These are phyloP conservation scores for Xanthoparmelia taractica DNA, from an alignment of 495 filamentous ascomycete species.

Conservation along the genomic window DNA sequence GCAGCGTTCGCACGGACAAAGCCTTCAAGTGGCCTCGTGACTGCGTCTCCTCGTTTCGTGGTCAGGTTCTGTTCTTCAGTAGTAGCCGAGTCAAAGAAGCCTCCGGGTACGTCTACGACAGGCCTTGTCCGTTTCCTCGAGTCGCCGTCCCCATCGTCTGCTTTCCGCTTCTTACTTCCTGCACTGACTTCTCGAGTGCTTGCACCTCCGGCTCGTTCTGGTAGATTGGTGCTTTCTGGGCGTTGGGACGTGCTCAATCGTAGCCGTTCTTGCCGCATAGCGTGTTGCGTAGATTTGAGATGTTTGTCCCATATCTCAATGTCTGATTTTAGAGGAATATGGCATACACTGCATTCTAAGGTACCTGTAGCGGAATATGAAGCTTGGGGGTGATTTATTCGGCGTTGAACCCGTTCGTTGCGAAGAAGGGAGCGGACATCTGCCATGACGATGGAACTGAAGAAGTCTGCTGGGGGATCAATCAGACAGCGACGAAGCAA, in stretches of 20 bases:
- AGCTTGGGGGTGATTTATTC: conserved; percentile 59
- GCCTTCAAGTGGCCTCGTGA: not conserved
- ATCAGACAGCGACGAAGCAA: too few relatives aligned
- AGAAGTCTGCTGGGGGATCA: not conserved
- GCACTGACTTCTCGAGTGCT: conserved; percentile 15
- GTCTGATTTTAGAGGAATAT: conserved; percentile 49
- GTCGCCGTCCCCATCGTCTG: conserved; percentile 40
- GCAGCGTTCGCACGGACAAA: not conserved
- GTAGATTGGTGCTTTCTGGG: conserved; percentile 1
- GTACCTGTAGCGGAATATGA: conserved; percentile 53
- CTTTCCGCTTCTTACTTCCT: conserved; percentile 52
- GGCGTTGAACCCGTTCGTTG: conserved; percentile 68
- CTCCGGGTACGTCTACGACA: conserved; percentile 23
- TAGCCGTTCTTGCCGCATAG: conserved; percentile 23
- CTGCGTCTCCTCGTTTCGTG: not conserved
- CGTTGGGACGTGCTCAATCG: conserved; percentile 13
- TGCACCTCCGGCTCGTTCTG: not conserved
- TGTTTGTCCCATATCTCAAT: conserved; percentile 31
- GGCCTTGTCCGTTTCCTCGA: conserved; percentile 44
- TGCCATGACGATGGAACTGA: conserved; percentile 49
- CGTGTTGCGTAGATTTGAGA: conserved; percentile 22
- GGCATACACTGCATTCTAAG: conserved; percentile 53
- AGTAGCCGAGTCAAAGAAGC: conserved; percentile 16
- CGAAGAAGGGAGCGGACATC: conserved; percentile 77
- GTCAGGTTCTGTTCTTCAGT: not conserved